Evolutionary conservation across 371 early-diverging fungal species (phyloP).

Genomic region (Cokeromyces recurvatus): DNA sequence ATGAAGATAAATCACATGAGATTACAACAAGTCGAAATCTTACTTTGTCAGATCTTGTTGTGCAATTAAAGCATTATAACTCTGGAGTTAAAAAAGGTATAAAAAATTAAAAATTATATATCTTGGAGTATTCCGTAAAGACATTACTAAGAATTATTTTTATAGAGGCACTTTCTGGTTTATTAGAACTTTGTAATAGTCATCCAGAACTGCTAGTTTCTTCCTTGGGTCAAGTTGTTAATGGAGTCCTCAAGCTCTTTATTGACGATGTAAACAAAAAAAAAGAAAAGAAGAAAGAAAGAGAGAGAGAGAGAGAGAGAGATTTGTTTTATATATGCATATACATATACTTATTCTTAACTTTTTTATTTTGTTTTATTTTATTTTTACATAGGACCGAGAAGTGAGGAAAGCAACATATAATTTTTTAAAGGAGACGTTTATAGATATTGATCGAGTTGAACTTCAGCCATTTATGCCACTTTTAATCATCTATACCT

Average conservation of each 20-base stretch:
- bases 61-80: conserved; percentile 77
- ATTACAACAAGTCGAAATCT: conserved; percentile 70
- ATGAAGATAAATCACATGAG: conserved; percentile 66
- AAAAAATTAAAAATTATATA: background rate
- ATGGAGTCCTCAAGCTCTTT: conserved; percentile 53
- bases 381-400: conserved; percentile 28
- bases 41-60: conserved; percentile 66
- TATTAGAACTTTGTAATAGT: conserved; percentile 59
- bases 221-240: conserved; percentile 65
- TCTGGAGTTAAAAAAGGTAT: conserved; percentile 68
- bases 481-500: conserved; percentile 71
- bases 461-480: conserved; percentile 79
- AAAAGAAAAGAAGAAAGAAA: background rate
- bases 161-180: conserved; percentile 66
- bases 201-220: conserved; percentile 53
- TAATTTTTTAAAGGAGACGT: conserved; percentile 26
- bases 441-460: conserved; percentile 31
- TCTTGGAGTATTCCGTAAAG: too few relatives aligned
- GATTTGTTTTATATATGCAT: too few relatives aligned
- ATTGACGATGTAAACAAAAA: conserved; percentile 55
- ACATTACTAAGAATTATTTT: too few relatives aligned
- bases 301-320: too few relatives aligned
- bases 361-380: background rate
- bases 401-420: conserved; percentile 45
- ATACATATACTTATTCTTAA: too few relatives aligned